Conservation (phyloP, 2,329 filamentous ascomycete species). For the Aspergillus sp. region DNA sequence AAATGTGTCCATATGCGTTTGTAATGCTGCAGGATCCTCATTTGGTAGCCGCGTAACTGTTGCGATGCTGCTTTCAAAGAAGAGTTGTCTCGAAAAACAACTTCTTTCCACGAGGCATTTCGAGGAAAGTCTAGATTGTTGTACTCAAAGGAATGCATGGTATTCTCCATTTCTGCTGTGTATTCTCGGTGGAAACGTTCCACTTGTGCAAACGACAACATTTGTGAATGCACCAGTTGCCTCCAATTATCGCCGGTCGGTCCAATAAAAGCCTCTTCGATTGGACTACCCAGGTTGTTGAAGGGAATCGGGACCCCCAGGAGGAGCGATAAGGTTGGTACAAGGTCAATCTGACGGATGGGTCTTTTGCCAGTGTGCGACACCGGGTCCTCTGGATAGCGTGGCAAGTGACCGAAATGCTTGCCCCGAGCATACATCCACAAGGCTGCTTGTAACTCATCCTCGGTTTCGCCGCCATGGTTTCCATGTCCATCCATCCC, state of each 20-base stretch:
- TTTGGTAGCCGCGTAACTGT: neutral
- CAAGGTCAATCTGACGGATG: conserved; percentile 79
- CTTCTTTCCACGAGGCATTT: neutral
- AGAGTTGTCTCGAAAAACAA: neutral
- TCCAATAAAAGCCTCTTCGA: conserved; percentile 89
- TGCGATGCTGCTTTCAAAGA: neutral
- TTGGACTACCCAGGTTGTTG: conserved; percentile 88
- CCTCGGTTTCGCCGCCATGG: conserved; percentile 93
- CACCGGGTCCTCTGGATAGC: neutral
- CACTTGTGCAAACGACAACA: conserved; percentile 77
- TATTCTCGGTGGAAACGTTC: conserved; percentile 85
- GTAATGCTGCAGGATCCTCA: neutral
- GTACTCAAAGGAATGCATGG: neutral
- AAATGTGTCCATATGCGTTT: neutral
- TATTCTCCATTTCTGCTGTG: conserved; percentile 45
- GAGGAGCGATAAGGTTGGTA: conserved; percentile 83
- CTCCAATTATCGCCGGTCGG: conserved; percentile 66
- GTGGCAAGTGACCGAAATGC: conserved; percentile 70
- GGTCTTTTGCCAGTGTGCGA: conserved; percentile 51
- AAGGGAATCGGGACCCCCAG: conserved; percentile 90
- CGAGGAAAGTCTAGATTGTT: neutral
- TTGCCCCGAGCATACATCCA: conserved; percentile 97
- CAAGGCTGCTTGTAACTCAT: conserved; percentile 86
- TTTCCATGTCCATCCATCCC: conserved; percentile 59
- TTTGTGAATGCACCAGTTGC: conserved; percentile 73